These are phyloP conservation scores for Hanseniaspora sp. DNA, from an alignment of 1,139 yeast species.

Conservation along the genomic window DNA sequence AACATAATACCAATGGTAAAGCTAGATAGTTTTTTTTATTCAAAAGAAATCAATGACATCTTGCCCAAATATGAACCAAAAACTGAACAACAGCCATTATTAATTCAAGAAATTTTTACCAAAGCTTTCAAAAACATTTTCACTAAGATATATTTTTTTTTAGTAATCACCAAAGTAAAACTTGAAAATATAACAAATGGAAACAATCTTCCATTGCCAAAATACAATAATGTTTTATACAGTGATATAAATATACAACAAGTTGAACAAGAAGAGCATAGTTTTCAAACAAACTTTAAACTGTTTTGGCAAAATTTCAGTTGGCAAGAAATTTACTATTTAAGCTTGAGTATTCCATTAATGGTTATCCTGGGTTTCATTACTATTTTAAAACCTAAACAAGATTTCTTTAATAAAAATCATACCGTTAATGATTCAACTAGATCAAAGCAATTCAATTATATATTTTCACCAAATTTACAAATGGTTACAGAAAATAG, in stretches of 20 bases:
- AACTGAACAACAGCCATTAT: not conserved
- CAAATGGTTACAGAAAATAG: no score
- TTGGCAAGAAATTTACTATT: not conserved
- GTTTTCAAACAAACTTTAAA: no score
- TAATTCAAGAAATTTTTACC: no score
- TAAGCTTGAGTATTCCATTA: conserved; percentile 1
- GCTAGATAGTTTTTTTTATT: not conserved
- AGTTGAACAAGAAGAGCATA: no score
- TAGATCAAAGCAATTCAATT: no score
- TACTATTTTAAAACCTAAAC: conserved; percentile 1
- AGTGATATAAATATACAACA: no score
- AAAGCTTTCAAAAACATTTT: no score
- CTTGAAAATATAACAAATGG: not conserved
- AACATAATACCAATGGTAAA: not conserved
- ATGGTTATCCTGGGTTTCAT: conserved; percentile 3
- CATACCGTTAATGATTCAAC: no score
- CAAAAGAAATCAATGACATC: not conserved
- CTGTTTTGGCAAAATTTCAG: no score
- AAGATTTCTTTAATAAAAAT: no score
- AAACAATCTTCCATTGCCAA: not conserved
- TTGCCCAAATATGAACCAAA: not conserved
- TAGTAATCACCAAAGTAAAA: not conserved
- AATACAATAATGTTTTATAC: no score
- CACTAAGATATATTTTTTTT: not conserved
- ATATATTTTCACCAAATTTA: not conserved